Conservation (phyloP, 805 yeast genomes). For the Pichia gijzeniarum region DNA sequence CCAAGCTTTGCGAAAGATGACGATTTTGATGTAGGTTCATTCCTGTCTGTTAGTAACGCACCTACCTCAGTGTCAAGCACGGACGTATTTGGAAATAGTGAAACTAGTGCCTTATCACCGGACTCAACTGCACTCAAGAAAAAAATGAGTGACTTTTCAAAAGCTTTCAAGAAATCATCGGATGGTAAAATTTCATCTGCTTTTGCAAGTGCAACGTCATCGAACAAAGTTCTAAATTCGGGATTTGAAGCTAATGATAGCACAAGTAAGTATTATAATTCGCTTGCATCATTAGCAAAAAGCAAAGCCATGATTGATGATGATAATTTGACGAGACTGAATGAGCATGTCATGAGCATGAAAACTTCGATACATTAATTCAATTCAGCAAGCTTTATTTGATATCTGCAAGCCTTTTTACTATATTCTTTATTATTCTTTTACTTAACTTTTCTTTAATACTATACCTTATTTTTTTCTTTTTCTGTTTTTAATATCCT, state of each 20-base stretch:
- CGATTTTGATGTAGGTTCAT: conserved; percentile 6
- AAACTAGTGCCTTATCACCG: neutral
- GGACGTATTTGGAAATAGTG: neutral
- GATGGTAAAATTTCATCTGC: neutral
- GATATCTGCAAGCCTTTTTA: too few species aligned
- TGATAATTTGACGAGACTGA: conserved; percentile 26
- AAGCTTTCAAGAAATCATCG: conserved; percentile 12
- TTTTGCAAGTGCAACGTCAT: conserved; percentile 2
- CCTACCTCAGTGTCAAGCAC: neutral
- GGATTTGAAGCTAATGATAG: neutral
- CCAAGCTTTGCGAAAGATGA: neutral
- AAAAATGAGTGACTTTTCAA: conserved; percentile 12
- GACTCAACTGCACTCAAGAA: conserved; percentile 3
- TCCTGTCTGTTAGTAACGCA: neutral
- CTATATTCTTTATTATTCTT: neutral
- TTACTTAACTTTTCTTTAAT: too few species aligned
- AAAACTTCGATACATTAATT: conserved; percentile 19
- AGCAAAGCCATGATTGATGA: conserved; percentile 17
- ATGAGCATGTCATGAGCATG: conserved; percentile 26
- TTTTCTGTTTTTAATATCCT: too few species aligned
- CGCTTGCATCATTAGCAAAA: neutral
- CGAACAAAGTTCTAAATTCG: neutral
- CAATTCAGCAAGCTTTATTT: too few species aligned
- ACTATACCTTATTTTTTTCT: too few species aligned
- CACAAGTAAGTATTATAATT: neutral